Evolutionary conservation across 805 yeast genomes (phyloP).

Genomic region (Candida ovalis): DNA sequence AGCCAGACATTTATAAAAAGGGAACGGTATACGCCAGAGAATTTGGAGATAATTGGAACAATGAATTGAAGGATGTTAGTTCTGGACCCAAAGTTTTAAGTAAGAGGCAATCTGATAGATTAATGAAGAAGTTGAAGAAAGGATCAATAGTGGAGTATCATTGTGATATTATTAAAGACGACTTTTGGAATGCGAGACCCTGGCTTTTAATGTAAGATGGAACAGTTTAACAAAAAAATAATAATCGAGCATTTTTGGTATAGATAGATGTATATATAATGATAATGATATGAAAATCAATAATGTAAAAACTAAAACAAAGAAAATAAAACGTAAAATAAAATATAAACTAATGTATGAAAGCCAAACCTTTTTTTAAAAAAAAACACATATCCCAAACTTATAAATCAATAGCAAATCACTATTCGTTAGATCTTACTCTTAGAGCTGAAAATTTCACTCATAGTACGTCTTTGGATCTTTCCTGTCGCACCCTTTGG

Average conservation of each 20-base stretch:
- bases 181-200: constrained; percentile 55
- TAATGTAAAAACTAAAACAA: background rate
- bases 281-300: constrained; percentile 8
- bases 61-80: background rate
- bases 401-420: background rate
- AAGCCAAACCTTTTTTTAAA: background rate
- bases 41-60: constrained; percentile 14
- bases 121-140: constrained; percentile 45
- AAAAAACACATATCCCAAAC: too few relatives aligned
- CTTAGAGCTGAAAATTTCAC: constrained; percentile 43
- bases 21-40: constrained; percentile 68
- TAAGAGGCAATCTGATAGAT: constrained; percentile 47
- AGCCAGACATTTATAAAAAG: constrained; percentile 82
- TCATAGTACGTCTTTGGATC: constrained; percentile 65
- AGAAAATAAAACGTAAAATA: background rate
- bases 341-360: background rate
- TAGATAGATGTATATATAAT: constrained; percentile 20
- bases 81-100: constrained; percentile 15
- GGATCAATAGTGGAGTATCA: constrained; percentile 45
- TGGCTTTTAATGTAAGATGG: constrained; percentile 25
- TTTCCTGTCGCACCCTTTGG: constrained; percentile 81
- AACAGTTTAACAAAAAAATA: too few relatives aligned
- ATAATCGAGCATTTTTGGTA: too few relatives aligned
- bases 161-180: constrained; percentile 59
- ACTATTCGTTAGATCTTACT: constrained; percentile 23